These are phyloP conservation scores for Glutinoglossum americanum DNA, from an alignment of 495 filamentous ascomycete genomes.

Conservation along the genomic window DNA sequence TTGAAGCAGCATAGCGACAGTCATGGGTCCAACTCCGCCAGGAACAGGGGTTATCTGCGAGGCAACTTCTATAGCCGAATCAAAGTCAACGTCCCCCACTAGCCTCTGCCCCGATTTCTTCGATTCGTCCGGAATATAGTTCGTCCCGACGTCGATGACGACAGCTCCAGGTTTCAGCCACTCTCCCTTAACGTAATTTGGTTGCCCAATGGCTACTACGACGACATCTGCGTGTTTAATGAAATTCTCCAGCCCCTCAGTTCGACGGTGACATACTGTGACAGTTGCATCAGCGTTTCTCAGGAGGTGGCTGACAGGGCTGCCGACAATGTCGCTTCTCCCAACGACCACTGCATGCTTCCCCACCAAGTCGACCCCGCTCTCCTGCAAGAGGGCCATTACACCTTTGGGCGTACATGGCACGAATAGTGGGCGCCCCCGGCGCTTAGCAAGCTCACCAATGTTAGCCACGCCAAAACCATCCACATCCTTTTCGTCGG, in stretches of 20 bases:
- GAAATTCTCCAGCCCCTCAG: conserved; percentile 43
- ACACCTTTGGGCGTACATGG: conserved; percentile 95
- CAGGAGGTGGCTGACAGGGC: conserved; percentile 83
- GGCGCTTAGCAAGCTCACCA: conserved; percentile 85
- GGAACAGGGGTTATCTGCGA: conserved; percentile 95
- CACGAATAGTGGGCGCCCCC: conserved; percentile 65
- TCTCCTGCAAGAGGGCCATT: conserved; percentile 73
- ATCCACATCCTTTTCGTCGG: conserved; percentile 92
- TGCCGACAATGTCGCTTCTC: conserved; percentile 90
- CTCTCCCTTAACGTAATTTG: conserved; percentile 76
- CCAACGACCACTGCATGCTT: conserved; percentile 92
- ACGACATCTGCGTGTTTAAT: conserved; percentile 76
- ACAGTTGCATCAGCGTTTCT: conserved; percentile 94
- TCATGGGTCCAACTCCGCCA: conserved; percentile 95
- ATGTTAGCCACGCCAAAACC: conserved; percentile 88
- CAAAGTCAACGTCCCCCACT: conserved; percentile 92
- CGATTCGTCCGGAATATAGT: conserved; percentile 81
- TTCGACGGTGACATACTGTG: conserved; percentile 85
- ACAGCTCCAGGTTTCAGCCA: conserved; percentile 87
- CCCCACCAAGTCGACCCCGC: conserved; percentile 60
- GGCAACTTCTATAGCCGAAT: conserved; percentile 64
- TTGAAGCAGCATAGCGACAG: conserved; percentile 86
- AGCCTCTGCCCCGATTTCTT: conserved; percentile 84
- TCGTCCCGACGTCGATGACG: conserved; percentile 94
- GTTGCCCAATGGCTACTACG: conserved; percentile 75